Evolutionary conservation across 345 rosid genomes (phyloP).

Genomic region (Passiflora organensis): DNA sequence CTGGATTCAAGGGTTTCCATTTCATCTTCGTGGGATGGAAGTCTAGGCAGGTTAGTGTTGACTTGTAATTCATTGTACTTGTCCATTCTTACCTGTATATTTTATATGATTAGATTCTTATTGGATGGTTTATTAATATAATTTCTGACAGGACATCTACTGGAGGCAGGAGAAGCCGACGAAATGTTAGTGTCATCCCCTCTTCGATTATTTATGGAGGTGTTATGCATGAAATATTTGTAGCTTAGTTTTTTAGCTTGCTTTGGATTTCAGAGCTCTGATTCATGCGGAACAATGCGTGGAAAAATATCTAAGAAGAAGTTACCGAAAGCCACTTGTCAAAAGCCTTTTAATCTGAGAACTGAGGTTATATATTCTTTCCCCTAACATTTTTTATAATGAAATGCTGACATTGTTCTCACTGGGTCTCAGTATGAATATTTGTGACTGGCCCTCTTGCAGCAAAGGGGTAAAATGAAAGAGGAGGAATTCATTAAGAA

Average conservation of each 20-base stretch:
- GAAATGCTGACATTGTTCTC: neutral
- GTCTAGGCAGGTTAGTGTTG: slow-evolving; percentile 48
- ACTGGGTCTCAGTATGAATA: neutral
- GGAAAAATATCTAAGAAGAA: slow-evolving; percentile 63
- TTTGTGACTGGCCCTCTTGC: slow-evolving; percentile 13
- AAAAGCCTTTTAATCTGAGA: slow-evolving; percentile 74
- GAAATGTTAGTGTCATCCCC: slow-evolving; percentile 45
- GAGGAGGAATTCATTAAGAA: slow-evolving; percentile 81
- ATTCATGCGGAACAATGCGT: slow-evolving; percentile 51
- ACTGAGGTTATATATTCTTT: slow-evolving; percentile 60
- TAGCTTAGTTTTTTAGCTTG: neutral
- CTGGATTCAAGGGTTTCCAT: slow-evolving; percentile 48
- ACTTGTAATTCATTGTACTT: neutral
- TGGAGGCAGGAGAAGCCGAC: slow-evolving; percentile 66
- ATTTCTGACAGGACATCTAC: slow-evolving; percentile 50
- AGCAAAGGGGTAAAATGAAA: slow-evolving; percentile 88
- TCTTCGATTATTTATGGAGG: neutral
- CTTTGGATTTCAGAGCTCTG: slow-evolving; percentile 46
- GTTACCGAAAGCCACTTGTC: slow-evolving; percentile 50
- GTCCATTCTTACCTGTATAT: neutral
- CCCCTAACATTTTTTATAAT: neutral
- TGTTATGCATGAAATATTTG: neutral
- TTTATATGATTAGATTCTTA: slow-evolving; percentile 6
- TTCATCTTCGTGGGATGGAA: slow-evolving; percentile 66
- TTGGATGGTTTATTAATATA: slow-evolving; percentile 25